Evolutionary conservation across 169 alveolate species (phyloP).

Genomic region (Babesia gibsoni): DNA sequence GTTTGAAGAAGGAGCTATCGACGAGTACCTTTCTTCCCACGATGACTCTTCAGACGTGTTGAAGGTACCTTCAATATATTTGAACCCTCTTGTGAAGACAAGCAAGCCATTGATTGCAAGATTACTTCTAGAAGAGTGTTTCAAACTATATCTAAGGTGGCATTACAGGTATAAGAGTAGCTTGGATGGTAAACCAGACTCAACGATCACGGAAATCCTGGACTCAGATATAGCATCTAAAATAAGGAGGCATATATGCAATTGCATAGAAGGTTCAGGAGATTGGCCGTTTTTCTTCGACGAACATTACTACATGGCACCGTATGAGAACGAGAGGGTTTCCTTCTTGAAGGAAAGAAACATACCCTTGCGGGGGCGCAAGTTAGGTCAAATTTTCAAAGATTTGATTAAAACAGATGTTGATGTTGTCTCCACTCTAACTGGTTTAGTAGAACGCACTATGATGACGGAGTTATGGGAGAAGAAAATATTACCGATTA

Average conservation of each 20-base stretch:
- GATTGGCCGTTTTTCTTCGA: conserved; percentile 59
- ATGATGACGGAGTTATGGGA: conserved; percentile 40
- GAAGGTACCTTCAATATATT: conserved; percentile 5
- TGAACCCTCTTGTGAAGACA: conserved; percentile 7
- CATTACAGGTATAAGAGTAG: not conserved
- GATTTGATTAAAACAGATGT: not conserved
- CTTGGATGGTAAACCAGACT: not conserved
- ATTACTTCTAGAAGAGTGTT: conserved; percentile 48
- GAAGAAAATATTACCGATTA: conserved; percentile 31
- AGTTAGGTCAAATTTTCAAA: not conserved
- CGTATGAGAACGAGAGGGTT: not conserved
- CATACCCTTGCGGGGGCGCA: not conserved
- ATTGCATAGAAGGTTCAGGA: conserved; percentile 30
- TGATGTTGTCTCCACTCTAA: conserved; percentile 1
- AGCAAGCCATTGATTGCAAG: conserved; percentile 42
- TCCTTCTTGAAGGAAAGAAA: not conserved
- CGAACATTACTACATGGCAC: conserved; percentile 30
- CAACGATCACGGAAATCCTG: conserved; percentile 20
- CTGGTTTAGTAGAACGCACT: conserved; percentile 9
- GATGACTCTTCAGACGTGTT: conserved; percentile 18
- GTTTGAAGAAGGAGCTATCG: conserved; percentile 16
- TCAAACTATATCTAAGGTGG: conserved; percentile 29
- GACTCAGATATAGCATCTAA: conserved; percentile 26
- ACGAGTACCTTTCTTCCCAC: conserved; percentile 43
- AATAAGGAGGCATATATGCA: conserved; percentile 21